phyloP scores from a whole-genome alignment of 2,329 filamentous ascomycete species.

The Cadophora sp. region DNA sequence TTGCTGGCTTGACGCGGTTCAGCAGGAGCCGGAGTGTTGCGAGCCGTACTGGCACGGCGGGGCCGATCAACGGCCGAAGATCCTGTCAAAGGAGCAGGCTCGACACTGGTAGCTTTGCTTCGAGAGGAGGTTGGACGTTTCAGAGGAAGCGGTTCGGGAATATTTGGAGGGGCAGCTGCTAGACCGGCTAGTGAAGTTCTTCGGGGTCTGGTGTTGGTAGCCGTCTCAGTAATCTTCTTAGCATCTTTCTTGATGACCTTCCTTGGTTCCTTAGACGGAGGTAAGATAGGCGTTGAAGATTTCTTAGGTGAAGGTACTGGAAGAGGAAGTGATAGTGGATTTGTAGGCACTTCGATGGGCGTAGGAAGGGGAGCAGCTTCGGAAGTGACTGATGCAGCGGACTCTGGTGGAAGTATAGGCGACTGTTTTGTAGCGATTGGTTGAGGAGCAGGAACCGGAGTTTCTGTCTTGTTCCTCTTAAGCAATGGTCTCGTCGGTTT shows the following conservation, averaged over 20 bases:
- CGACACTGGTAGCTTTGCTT: slow-evolving; percentile 43
- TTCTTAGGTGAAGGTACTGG: slow-evolving; percentile 41
- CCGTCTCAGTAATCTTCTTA: slow-evolving; percentile 27
- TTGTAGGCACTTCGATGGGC: slow-evolving; percentile 28
- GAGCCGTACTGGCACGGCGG: slow-evolving; percentile 47
- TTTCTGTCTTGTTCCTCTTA: slow-evolving; percentile 64
- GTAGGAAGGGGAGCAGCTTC: slow-evolving; percentile 28
- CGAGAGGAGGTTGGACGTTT: slow-evolving; percentile 45
- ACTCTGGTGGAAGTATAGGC: slow-evolving; percentile 37
- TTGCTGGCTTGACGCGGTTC: slow-evolving; percentile 57
- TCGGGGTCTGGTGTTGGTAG: slow-evolving; percentile 32
- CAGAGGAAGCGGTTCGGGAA: slow-evolving; percentile 36
- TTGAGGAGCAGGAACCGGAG: slow-evolving; percentile 57
- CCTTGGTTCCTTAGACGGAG: slow-evolving; percentile 39
- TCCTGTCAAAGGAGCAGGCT: slow-evolving; percentile 33
- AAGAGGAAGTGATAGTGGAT: slow-evolving; percentile 26
- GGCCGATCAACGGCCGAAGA: slow-evolving; percentile 42
- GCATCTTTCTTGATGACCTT: slow-evolving; percentile 39
- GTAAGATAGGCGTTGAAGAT: slow-evolving; percentile 46
- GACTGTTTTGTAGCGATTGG: slow-evolving; percentile 45
- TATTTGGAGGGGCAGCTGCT: slow-evolving; percentile 30
- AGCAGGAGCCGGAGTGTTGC: slow-evolving; percentile 50
- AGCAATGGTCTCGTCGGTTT: slow-evolving; percentile 47
- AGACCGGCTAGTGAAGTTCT: slow-evolving; percentile 31
- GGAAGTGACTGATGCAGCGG: slow-evolving; percentile 35